Percentiles rank a stretch among this genome's conserved stretches.
These are phyloP conservation scores for Phylloporus sp. DNA, from an alignment of 768 basidiomycete genomes.

Conservation along the genomic window DNA sequence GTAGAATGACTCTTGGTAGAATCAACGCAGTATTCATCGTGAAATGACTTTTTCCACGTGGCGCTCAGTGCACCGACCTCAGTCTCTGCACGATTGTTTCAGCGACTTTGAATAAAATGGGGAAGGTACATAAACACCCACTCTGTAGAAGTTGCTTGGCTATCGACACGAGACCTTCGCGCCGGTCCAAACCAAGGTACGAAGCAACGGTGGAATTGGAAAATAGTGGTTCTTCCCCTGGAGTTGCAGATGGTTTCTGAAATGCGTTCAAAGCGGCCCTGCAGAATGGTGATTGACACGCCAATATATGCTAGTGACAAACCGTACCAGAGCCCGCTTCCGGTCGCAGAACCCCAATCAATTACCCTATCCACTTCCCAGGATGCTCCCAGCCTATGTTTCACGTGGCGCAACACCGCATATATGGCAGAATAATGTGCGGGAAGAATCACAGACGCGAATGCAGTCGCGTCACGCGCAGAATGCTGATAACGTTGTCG, in stretches of 20 bases:
- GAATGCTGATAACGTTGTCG: conserved; percentile 54
- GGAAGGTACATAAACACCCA: conserved; percentile 26
- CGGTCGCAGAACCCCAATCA: conserved; percentile 83
- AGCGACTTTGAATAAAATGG: conserved; percentile 4
- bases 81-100: conserved; percentile 37
- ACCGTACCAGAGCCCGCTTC: conserved; percentile 76
- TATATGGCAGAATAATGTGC: conserved; percentile 78
- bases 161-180: conserved; percentile 62
- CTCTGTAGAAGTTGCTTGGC: conserved; percentile 60
- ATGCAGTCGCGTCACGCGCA: conserved; percentile 75
- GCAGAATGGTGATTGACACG: conserved; percentile 10
- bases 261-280: conserved; percentile 71
- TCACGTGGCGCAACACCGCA: conserved; percentile 66
- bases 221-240: conserved; percentile 34
- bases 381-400: conserved; percentile 55
- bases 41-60: conserved; percentile 56
- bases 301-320: neutral
- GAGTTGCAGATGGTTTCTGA: conserved; percentile 34
- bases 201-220: conserved; percentile 48
- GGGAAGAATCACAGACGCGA: conserved; percentile 80
- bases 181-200: conserved; percentile 76
- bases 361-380: conserved; percentile 59
- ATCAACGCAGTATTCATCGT: conserved; percentile 40
- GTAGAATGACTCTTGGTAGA: conserved; percentile 43
- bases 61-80: conserved; percentile 41